phyloP scores from a whole-genome alignment of 2,329 filamentous ascomycete genomes.

The Boeremia lycopersici region DNA sequence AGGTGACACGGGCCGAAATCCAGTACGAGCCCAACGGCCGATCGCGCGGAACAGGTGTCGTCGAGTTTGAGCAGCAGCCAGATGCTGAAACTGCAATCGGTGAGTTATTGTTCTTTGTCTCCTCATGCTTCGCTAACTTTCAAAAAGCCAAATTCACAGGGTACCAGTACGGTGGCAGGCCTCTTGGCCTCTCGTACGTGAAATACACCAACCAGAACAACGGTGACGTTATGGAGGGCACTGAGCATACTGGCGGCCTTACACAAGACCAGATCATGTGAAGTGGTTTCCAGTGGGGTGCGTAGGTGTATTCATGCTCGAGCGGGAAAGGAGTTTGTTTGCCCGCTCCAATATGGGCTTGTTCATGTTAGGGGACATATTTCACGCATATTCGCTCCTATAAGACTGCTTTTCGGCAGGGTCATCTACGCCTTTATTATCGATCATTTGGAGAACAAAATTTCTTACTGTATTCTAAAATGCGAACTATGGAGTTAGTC shows the following conservation, averaged over 20 bases:
- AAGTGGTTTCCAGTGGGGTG: slow-evolving; percentile 21
- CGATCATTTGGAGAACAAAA: slow-evolving; percentile 30
- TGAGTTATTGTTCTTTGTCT: slow-evolving; percentile 45
- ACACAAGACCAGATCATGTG: slow-evolving; percentile 99
- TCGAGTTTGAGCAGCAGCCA: slow-evolving; percentile 82
- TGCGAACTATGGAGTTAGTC: slow-evolving; percentile 27
- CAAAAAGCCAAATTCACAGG: slow-evolving; percentile 85
- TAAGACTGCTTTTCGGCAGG: slow-evolving; percentile 24
- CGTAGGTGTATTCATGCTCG: slow-evolving; percentile 2
- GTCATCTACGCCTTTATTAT: slow-evolving; percentile 18
- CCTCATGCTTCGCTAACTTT: slow-evolving; percentile 30
- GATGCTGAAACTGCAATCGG: slow-evolving; percentile 90
- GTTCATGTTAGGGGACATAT: slow-evolving; percentile 23
- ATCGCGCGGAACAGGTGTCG: slow-evolving; percentile 94
- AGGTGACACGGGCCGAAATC: slow-evolving; percentile 98
- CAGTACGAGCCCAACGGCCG: slow-evolving; percentile 97
- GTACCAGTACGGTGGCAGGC: slow-evolving; percentile 95
- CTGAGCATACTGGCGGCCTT: slow-evolving; percentile 69
- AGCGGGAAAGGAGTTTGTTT: slow-evolving; percentile 4
- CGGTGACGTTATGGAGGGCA: slow-evolving; percentile 78
- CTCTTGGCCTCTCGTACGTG: slow-evolving; percentile 90
- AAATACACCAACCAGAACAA: slow-evolving; percentile 79
- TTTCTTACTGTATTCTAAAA: slow-evolving; percentile 46
- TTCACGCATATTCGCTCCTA: slow-evolving; percentile 21
- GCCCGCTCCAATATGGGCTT: slow-evolving; percentile 6